Conservation (phyloP, 805 yeast genomes). For the Lipomyces starkeyi region DNA sequence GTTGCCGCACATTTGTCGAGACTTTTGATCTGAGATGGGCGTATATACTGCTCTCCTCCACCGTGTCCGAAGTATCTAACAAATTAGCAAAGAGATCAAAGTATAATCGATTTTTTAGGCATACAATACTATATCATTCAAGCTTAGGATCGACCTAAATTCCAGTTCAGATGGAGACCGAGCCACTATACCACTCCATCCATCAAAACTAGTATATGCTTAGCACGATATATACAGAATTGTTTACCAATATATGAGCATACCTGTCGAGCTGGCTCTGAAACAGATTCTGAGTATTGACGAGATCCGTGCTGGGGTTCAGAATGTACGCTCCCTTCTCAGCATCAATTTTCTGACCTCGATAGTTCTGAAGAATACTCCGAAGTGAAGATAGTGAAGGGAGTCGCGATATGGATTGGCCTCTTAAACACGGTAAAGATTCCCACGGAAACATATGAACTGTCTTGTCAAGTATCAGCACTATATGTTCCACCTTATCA, state of each 20-base stretch:
- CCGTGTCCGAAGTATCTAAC: slow-evolving; percentile 77
- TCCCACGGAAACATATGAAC: slow-evolving; percentile 92
- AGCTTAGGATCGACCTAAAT: slow-evolving; percentile 53
- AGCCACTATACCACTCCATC: slow-evolving; percentile 64
- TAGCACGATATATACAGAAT: neutral
- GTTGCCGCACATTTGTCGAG: slow-evolving; percentile 48
- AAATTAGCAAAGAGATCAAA: neutral
- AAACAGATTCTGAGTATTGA: slow-evolving; percentile 66
- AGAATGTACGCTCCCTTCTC: slow-evolving; percentile 62
- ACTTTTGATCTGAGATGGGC: slow-evolving; percentile 59
- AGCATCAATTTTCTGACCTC: slow-evolving; percentile 3
- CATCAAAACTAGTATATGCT: slow-evolving; percentile 27
- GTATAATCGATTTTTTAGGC: neutral
- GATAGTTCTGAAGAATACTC: slow-evolving; percentile 45
- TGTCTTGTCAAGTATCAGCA: slow-evolving; percentile 69
- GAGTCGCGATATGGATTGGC: slow-evolving; percentile 69
- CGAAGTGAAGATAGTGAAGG: slow-evolving; percentile 64
- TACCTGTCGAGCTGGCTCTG: slow-evolving; percentile 42
- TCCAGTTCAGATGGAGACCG: slow-evolving; percentile 62
- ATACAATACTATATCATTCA: slow-evolving; percentile 65
- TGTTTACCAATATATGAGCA: neutral
- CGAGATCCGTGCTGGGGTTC: slow-evolving; percentile 83
- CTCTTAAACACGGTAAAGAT: slow-evolving; percentile 62
- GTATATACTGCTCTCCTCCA: slow-evolving; percentile 86
- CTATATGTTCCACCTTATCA: slow-evolving; percentile 56